A percentile compares a stretch with the other conserved stretches of the same genome.
phyloP scores from a whole-genome alignment of 2,329 filamentous ascomycete species.

The Alternaria novae-zelandiae region DNA sequence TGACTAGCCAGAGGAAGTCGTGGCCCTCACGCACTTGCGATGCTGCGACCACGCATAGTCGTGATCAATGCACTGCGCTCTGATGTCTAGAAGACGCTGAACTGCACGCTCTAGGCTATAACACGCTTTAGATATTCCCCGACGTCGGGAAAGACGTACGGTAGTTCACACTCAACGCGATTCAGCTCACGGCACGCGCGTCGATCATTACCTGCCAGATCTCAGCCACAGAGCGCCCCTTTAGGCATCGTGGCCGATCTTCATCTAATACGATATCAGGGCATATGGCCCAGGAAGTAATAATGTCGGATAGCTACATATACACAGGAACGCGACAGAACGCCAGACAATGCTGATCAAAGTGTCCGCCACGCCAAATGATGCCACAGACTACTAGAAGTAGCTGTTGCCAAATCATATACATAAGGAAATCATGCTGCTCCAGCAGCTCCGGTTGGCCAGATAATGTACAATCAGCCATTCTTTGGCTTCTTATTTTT shows the following conservation, averaged over 20 bases:
- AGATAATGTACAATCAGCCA: constrained; percentile 18
- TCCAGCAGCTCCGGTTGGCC: background rate
- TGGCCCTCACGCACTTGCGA: constrained; percentile 2
- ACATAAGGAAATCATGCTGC: constrained; percentile 3
- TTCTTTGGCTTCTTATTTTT: constrained; percentile 36
- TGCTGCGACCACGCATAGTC: constrained; percentile 2
- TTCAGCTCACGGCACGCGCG: constrained; percentile 10
- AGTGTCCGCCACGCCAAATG: background rate
- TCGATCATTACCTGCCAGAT: constrained; percentile 23
- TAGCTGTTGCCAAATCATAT: constrained; percentile 6
- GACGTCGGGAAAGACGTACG: background rate
- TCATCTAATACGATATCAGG: constrained; percentile 5
- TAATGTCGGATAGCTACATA: constrained; percentile 4
- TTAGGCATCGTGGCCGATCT: constrained; percentile 15
- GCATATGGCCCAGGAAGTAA: constrained; percentile 12
- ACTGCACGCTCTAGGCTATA: background rate
- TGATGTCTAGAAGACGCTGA: background rate
- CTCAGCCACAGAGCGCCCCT: constrained; percentile 18
- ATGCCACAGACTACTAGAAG: constrained; percentile 1
- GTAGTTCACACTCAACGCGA: background rate
- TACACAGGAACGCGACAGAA: constrained; percentile 5
- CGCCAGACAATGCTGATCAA: constrained; percentile 11
- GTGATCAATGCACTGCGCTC: constrained; percentile 1
- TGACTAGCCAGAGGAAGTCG: constrained; percentile 2
- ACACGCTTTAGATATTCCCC: background rate